Percentiles rank a stretch among this genome's conserved stretches.
Evolutionary conservation across 768 basidiomycete species (phyloP).

Genomic region (Pleurotus pulmonarius): DNA sequence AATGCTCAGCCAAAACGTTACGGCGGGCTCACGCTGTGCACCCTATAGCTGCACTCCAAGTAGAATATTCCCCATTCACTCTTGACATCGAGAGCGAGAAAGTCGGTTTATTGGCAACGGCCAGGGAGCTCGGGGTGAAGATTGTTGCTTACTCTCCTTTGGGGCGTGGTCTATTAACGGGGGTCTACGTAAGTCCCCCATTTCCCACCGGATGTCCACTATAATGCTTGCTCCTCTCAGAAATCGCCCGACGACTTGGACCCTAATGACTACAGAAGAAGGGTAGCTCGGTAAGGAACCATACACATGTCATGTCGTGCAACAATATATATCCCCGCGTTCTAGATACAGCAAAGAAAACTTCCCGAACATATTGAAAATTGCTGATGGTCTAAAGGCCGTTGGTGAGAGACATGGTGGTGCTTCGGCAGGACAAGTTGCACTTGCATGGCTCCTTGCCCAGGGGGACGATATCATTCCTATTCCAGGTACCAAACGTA

Average conservation of each 20-base stretch:
- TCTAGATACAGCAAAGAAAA: constrained; percentile 34
- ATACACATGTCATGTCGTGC: background rate
- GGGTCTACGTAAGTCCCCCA: constrained; percentile 30
- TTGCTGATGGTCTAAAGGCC: constrained; percentile 34
- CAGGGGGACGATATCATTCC: constrained; percentile 44
- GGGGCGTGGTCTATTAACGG: constrained; percentile 49
- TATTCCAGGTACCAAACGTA: constrained; percentile 43
- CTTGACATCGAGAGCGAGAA: constrained; percentile 43
- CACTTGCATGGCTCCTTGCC: constrained; percentile 48
- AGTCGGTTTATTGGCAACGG: constrained; percentile 36
- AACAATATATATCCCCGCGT: background rate
- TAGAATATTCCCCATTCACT: constrained; percentile 49
- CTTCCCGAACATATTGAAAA: constrained; percentile 42
- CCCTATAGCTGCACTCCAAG: constrained; percentile 45
- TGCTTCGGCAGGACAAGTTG: constrained; percentile 41
- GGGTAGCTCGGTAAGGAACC: constrained; percentile 24
- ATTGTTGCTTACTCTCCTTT: constrained; percentile 52
- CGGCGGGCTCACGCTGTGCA: constrained; percentile 49
- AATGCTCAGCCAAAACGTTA: constrained; percentile 41
- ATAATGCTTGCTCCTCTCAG: constrained; percentile 7
- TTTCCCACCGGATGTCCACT: constrained; percentile 8
- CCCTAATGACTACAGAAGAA: constrained; percentile 34
- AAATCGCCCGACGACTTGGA: constrained; percentile 37
- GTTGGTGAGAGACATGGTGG: constrained; percentile 30
- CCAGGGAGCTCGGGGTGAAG: constrained; percentile 44